phyloP scores from a whole-genome alignment of 495 filamentous ascomycete species.

The Letharia columbiana region DNA sequence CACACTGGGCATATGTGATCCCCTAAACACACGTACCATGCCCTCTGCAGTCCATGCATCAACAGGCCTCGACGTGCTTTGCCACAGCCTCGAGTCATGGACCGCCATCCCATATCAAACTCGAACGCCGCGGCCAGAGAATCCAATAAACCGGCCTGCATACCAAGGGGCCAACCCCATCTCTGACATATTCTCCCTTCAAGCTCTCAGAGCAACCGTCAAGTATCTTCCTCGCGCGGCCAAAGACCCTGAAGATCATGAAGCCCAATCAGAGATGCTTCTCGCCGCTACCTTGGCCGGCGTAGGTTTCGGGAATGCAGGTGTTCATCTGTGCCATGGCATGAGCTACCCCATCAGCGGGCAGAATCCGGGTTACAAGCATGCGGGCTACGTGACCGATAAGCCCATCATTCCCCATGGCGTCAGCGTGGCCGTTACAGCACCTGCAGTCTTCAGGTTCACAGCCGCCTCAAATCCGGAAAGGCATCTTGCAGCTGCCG shows the following conservation, averaged over 20 bases:
- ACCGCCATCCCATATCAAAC: conserved; percentile 91
- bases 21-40: conserved; percentile 91
- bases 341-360: conserved; percentile 95
- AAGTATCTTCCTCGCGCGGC: conserved; percentile 87
- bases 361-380: conserved; percentile 84
- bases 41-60: conserved; percentile 80
- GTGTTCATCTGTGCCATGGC: conserved; percentile 93
- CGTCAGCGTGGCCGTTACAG: conserved; percentile 88
- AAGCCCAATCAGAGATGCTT: conserved; percentile 90
- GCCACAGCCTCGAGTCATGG: conserved; percentile 88
- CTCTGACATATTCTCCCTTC: conserved; percentile 87
- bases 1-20: conserved; percentile 92
- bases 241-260: conserved; percentile 76
- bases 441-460: conserved; percentile 89
- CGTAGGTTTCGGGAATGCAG: conserved; percentile 94
- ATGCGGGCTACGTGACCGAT: conserved; percentile 68
- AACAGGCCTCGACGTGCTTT: conserved; percentile 89
- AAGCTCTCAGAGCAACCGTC: conserved; percentile 67
- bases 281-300: conserved; percentile 89
- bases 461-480: conserved; percentile 86
- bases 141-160: conserved; percentile 83
- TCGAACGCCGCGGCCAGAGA: conserved; percentile 71
- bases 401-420: conserved; percentile 87
- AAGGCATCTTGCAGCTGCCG: conserved; percentile 79
- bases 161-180: conserved; percentile 98